Evolutionary conservation across 2,329 filamentous ascomycete genomes (phyloP), one percentile per base, ranked within the genome.

Genomic region (Diplodia scrobiculata): DNA sequence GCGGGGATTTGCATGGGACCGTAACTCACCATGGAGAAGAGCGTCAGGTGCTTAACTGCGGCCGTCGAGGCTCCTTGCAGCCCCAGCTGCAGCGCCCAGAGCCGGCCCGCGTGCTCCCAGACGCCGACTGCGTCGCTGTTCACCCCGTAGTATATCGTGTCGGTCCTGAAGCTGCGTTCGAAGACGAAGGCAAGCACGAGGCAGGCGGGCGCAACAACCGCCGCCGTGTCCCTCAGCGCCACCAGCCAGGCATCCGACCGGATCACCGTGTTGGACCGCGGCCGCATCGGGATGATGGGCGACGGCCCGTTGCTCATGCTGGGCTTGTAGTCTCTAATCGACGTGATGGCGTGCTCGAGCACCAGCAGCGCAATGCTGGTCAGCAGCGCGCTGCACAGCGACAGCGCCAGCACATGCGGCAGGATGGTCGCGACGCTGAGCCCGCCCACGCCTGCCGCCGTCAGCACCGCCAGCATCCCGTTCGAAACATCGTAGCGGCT

Each of bases 301-400:
- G 55, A 53, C 29, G 45, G 48, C 5, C 65, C 65, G 25, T 66
- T 63, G 55, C 58, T 63, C 55, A 63, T 52, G 65, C 65, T 58
- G 27, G 45, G 55, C 34, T 66, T 66, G 36, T 38, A 51, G 50
- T 75, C 71, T 21, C 70, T 72, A 14, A 69, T 53, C 7, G 67
- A 68, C 52, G 70, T 72, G 7, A 73, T 68, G 55, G 77, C 74
- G n/a, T 71, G 69, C 62, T 80, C 77, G 41, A 82, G 72, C 53
- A 81, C 70, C 17, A 78, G 70, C n/a, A 81, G 71, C 11, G 79
- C 79, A 5, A 75, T 68, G 3, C 75, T 79, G 19, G 74, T 72
- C 55, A 80, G 77, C 11, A 81, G 71, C 27, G 76, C 76, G 69
- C 79, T 77, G 50, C 79, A 80, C 17, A 81, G 67, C 5, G 79